Evolutionary conservation across 768 basidiomycete genomes (phyloP), one percentile per base, ranked within the genome.

Genomic region (Guyanaporus albipodus): DNA sequence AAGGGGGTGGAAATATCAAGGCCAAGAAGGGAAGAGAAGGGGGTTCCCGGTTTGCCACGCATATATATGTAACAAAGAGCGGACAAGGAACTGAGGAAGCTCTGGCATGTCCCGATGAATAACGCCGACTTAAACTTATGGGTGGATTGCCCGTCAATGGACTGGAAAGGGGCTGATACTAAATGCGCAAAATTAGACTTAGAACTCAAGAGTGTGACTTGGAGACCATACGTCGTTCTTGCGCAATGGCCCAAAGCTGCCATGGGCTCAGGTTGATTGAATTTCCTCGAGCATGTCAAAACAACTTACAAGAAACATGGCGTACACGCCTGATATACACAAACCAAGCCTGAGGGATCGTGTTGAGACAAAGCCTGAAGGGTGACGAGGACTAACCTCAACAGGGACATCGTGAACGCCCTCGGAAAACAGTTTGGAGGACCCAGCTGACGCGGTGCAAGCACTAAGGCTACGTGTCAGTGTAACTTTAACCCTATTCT

Each of bases 161-260:
- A 78, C 55, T 80, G 73, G 68, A 93, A 92, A 14, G 91, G 89
- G 23, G 89, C 88, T 22, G 91, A 88, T 45, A 93, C 89, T 91
- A 48, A 0, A 48, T 31, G 27, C 19, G 9, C 19, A 31, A 17
- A 14, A 19, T 53, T 29, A 53, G 41, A n/a, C 37, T 34, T 19
- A 24, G 44, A 26, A n/a, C 8, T 21, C 18, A 10, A 17, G 28
- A 40, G 5, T 35, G 27, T 28, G 17, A 22, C 26, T 1, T 8
- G 21, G 24, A 7, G 42, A 68, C 11, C 80, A 58, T 67, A 96
- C 94, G 65, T 67, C 94, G 77, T 72, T 98, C 96, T 72, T 99
- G 96, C 8, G 91, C 89, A 35, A 94, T 80, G 10, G 89, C 92
- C 91, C 91, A 91, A 40, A 91, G 66, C 90, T 91, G 54, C 44